Evolutionary conservation across 2,329 filamentous ascomycete genomes (phyloP).

Genomic region (Sarocladium oryzae): DNA sequence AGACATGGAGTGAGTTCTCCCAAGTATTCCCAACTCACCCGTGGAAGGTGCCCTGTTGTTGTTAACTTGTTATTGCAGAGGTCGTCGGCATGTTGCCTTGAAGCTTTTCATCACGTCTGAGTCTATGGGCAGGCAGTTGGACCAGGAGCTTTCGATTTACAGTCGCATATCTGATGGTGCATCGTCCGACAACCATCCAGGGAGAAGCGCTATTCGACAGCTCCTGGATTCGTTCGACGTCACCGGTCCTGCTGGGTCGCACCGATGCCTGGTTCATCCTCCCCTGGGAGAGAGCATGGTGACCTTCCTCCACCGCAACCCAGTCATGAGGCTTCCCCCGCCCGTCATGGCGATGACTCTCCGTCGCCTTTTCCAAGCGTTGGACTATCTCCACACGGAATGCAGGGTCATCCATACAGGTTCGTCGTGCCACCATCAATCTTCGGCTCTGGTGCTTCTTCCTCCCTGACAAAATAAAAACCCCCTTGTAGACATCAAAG

Average conservation of each 20-base stretch:
- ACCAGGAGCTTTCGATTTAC: conserved; percentile 36
- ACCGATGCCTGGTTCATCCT: conserved; percentile 31
- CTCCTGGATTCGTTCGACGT: conserved; percentile 32
- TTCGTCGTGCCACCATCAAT: conserved; percentile 21
- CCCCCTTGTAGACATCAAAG: conserved; percentile 39
- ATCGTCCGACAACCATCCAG: conserved; percentile 22
- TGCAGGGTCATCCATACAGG: conserved; percentile 39
- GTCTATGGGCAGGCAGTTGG: conserved; percentile 19
- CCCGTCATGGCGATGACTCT: conserved; percentile 29
- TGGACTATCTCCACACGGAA: conserved; percentile 40
- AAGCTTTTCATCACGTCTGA: conserved; percentile 24
- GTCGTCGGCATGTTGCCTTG: conserved; percentile 25
- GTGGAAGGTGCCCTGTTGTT: too few species aligned
- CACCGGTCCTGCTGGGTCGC: conserved; percentile 25
- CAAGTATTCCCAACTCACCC: not conserved
- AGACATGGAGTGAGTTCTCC: conserved; percentile 7
- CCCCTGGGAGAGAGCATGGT: conserved; percentile 36
- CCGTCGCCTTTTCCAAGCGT: conserved; percentile 31
- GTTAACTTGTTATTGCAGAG: conserved; percentile 10
- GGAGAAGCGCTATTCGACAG: conserved; percentile 22
- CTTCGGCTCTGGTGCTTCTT: too few species aligned
- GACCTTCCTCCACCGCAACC: conserved; percentile 33
- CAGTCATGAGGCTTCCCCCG: conserved; percentile 26
- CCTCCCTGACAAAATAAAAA: too few species aligned
- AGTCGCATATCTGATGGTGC: conserved; percentile 26